Base-by-base conservation (phyloP, 2,329 filamentous ascomycete genomes). In the Chalaropsis thielavioides region DNA sequence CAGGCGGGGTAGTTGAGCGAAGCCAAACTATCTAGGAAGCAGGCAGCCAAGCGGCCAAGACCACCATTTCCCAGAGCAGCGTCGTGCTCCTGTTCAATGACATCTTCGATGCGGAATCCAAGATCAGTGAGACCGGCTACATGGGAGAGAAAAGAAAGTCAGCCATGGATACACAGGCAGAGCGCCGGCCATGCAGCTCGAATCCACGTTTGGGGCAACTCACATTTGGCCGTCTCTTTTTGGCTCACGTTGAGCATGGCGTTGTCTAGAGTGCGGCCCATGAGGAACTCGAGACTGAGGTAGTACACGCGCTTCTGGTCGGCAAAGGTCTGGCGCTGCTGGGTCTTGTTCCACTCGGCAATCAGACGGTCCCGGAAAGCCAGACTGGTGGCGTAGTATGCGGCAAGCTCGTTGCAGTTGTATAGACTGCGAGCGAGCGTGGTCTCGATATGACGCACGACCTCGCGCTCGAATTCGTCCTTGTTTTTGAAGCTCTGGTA, bases 251-350 rank as follows among this genome's bases (percentile, higher is more conserved):
- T 99, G 69, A 99, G 83, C 90, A 99, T 96, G 68, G 94, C 92
- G 83, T 99, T 99, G 80, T 99, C 94, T 69, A 99, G 79, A 59
- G 94, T 89, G 73, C 94, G 83, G 51, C 94, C 94, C 94, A 99
- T 99, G 72, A 99, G 78, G 72, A 99, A 99, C 76, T 99, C 94
- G 66, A 99, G 84, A 70, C 92, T 96, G 67, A 99, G 83, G 74
- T 99, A 99, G 79, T 99, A 99, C 70, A 99, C 83, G 68, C 94
- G 85, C 82, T 99, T 99, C 76, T 85, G 85, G 74, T 97, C 94
- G 66, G 83, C 81, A 71, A 89, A 90, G 0, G 92, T 96, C 77
- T 99, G 94, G 68, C 87, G 87, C 79, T 99, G 94, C 78, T 99
- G 94, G 59, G 94, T 99, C 77, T 87, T 91, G 79, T 97, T 99